phyloP scores from a whole-genome alignment of 1,139 yeast genomes.

The Sugiyamaella castrensis region DNA sequence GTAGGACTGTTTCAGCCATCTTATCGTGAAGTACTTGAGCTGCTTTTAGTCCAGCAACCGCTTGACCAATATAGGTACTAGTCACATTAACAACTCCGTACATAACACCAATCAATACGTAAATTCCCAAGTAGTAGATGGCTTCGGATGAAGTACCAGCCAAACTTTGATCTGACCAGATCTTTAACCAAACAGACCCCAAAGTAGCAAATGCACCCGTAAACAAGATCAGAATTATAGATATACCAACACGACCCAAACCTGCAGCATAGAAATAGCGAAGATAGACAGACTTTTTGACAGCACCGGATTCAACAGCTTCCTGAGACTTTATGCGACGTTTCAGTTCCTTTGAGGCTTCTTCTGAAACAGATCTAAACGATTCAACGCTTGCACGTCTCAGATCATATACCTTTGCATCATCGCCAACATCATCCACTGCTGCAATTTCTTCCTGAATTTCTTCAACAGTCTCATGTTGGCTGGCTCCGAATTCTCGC shows the following conservation, averaged over 20 bases:
- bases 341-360: slow-evolving; percentile 29
- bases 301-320: slow-evolving; percentile 21
- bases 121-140: slow-evolving; percentile 61
- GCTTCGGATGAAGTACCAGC: slow-evolving; percentile 69
- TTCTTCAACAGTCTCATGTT: slow-evolving; percentile 16
- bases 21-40: slow-evolving; percentile 69
- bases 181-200: slow-evolving; percentile 87
- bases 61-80: slow-evolving; percentile 69
- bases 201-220: slow-evolving; percentile 60
- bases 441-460: slow-evolving; percentile 11
- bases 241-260: slow-evolving; percentile 58
- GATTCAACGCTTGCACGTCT: slow-evolving; percentile 69
- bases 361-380: slow-evolving; percentile 38
- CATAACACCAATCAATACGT: slow-evolving; percentile 64
- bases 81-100: slow-evolving; percentile 55
- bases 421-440: slow-evolving; percentile 18
- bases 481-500: slow-evolving; percentile 37
- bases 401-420: slow-evolving; percentile 41
- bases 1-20: slow-evolving; percentile 74
- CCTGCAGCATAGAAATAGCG: slow-evolving; percentile 88
- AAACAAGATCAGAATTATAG: slow-evolving; percentile 44
- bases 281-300: slow-evolving; percentile 52
- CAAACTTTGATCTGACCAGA: slow-evolving; percentile 91
- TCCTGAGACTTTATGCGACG: slow-evolving; percentile 22
- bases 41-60: slow-evolving; percentile 77